phyloP scores from a whole-genome alignment of 768 basidiomycete species.

The Agrocybe pediades region DNA sequence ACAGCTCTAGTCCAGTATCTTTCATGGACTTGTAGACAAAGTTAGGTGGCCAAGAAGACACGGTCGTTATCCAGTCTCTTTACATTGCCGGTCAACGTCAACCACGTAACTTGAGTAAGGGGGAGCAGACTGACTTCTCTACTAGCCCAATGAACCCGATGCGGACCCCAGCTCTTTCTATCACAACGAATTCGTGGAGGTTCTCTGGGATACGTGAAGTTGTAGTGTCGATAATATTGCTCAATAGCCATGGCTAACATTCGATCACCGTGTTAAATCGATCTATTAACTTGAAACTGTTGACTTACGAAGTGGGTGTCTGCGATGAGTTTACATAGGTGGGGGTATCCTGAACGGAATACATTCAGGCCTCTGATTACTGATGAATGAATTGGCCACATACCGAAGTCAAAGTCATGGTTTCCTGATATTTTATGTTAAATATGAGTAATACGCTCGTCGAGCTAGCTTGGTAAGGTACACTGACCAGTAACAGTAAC shows the following conservation, averaged over 20 bases:
- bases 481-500: constrained; percentile 75
- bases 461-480: background rate
- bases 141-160: constrained; percentile 87
- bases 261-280: too few relatives aligned
- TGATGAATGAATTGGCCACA: background rate
- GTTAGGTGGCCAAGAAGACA: constrained; percentile 81
- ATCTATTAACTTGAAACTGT: background rate
- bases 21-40: constrained; percentile 81
- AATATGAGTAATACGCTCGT: background rate
- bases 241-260: constrained; percentile 84
- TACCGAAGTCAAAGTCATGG: constrained; percentile 92
- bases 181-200: constrained; percentile 60
- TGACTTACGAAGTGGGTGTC: constrained; percentile 73
- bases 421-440: constrained; percentile 58
- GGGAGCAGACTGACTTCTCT: constrained; percentile 70
- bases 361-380: background rate
- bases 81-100: too few relatives aligned
- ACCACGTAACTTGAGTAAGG: too few relatives aligned
- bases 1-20: constrained; percentile 71
- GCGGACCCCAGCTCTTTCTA: constrained; percentile 70
- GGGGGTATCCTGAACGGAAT: constrained; percentile 27
- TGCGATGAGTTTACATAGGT: constrained; percentile 58
- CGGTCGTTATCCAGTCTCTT: constrained; percentile 91
- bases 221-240: constrained; percentile 76
- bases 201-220: constrained; percentile 65